Base-by-base conservation (phyloP, 495 filamentous ascomycete genomes). In the Penicillium crystallinum region DNA sequence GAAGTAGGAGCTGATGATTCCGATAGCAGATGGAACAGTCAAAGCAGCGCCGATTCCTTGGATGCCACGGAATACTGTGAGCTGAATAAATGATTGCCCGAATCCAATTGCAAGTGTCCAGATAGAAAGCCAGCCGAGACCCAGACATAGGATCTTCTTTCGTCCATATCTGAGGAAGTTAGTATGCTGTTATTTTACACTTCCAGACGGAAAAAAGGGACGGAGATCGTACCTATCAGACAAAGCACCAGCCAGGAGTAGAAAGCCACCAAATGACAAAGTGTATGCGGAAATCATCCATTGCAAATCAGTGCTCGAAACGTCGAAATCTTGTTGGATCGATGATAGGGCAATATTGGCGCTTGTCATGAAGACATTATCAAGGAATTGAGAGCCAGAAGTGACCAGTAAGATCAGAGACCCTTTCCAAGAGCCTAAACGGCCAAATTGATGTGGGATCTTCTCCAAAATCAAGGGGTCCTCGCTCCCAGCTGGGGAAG, bases 281-380 rank as follows among this genome's bases (percentile, higher is more conserved):
- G 68, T 71, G 35, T 71, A 71, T 36, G 68, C 68, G 4, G 68
- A 71, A 11, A 71, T 69, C 65, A 71, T 71, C 68, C 68, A 71
- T 52, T 71, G 68, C 52, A 71, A 37, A 12, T 69, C 58, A n/a
- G 58, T 67, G 33, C 54, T 64, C 15, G 63, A 61, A 6, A 67
- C 66, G 6, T 54, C 54, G 19, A 71, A 71, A n/a, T 67, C 68
- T 30, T 67, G 50, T 42, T 71, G 65, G 14, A 71, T 71, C 0
- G 68, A 67, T 7, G 68, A 66, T 39, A 71, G 30, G 5, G 65
- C 68, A 50, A 71, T 64, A 18, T 71, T 71, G 18, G 68, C 59
- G 27, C 68, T 71, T 11, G 68, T 71, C 68, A 71, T 71, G 45
- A 69, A 71, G 9, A 71, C 68, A 52, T 71, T 71, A 27, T 71